Conservation (phyloP, 2,329 filamentous ascomycete species). For the Alternaria sp. region DNA sequence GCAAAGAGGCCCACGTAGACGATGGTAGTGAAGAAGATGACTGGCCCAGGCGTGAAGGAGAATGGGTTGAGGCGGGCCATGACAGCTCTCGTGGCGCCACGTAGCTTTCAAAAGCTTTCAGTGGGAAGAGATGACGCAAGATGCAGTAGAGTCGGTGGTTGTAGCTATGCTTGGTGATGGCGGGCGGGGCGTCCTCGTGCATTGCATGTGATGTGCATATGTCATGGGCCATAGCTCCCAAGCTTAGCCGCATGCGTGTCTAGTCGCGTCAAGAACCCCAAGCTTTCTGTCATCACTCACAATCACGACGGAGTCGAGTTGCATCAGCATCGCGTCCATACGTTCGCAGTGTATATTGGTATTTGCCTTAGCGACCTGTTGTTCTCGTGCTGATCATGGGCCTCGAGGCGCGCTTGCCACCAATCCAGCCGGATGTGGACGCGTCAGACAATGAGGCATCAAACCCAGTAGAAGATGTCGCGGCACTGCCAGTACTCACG, state of each 20-base stretch:
- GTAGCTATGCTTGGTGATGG: constrained; percentile 9
- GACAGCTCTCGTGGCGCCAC: constrained; percentile 17
- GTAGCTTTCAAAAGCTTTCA: constrained; percentile 11
- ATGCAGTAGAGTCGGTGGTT: constrained; percentile 8
- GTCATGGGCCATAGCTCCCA: constrained; percentile 24
- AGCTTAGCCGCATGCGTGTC: neutral
- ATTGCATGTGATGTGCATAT: constrained; percentile 11
- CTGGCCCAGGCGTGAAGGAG: constrained; percentile 79
- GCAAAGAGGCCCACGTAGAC: constrained; percentile 81
- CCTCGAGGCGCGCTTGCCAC: neutral
- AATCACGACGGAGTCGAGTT: neutral
- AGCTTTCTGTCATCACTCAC: neutral
- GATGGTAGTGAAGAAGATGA: constrained; percentile 77
- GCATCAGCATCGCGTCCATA: neutral
- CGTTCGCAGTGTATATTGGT: neutral
- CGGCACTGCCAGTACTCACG: constrained; percentile 23
- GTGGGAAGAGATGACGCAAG: constrained; percentile 14
- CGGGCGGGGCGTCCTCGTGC: constrained; percentile 11
- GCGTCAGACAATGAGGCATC: neutral
- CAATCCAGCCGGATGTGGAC: neutral
- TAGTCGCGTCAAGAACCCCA: neutral
- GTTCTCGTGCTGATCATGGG: neutral
- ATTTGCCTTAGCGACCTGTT: neutral
- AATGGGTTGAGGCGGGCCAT: constrained; percentile 57
- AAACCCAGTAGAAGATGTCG: neutral